These are phyloP conservation scores for Kuraishia piskuri DNA, from an alignment of 805 yeast species.

Conservation along the genomic window DNA sequence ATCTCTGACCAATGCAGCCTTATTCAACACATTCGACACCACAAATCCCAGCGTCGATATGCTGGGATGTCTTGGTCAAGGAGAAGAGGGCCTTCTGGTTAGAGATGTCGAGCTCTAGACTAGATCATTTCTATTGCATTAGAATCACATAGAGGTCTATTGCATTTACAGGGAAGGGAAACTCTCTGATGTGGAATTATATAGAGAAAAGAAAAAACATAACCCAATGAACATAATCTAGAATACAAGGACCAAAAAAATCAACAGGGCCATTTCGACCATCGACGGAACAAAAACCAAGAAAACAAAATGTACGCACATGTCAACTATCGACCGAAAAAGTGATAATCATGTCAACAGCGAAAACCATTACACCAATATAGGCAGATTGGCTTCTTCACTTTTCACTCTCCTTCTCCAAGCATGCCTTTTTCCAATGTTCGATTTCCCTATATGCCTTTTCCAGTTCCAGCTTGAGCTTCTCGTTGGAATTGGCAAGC, in stretches of 20 bases:
- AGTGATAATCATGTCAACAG: conserved; percentile 1
- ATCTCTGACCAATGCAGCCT: conserved; percentile 15
- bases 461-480: conserved; percentile 79
- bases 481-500: conserved; percentile 76
- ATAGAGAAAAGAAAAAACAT: background rate
- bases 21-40: conserved; percentile 22
- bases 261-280: background rate
- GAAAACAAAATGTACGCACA: no score
- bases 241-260: background rate
- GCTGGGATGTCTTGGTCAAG: conserved; percentile 51
- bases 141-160: no score
- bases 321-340: no score
- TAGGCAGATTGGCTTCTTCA: background rate
- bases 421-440: conserved; percentile 53
- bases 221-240: background rate
- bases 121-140: no score
- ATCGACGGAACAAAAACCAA: background rate
- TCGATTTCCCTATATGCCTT: conserved; percentile 90
- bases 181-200: background rate
- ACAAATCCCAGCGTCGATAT: conserved; percentile 43
- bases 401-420: conserved; percentile 9
- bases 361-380: conserved; percentile 4
- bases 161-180: no score
- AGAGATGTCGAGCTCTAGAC: conserved; percentile 42
- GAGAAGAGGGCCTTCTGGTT: conserved; percentile 53